Evolutionary conservation across 2,329 filamentous ascomycete species (phyloP).

Genomic region (Periconia sp.): DNA sequence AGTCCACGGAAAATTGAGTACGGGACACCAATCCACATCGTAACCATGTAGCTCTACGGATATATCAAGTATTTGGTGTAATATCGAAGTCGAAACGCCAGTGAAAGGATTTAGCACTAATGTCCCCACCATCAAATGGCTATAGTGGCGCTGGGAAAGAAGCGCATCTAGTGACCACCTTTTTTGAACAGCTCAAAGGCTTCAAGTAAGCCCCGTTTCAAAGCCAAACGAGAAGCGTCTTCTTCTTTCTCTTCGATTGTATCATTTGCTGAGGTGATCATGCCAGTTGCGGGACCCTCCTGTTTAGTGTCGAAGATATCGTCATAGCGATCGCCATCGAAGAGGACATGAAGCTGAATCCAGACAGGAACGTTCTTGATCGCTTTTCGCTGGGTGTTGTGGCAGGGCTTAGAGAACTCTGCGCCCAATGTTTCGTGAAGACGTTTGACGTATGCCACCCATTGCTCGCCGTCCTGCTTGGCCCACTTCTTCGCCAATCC

Average conservation of each 20-base stretch:
- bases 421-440: conserved; percentile 10
- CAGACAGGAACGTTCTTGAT: conserved; percentile 20
- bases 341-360: conserved; percentile 26
- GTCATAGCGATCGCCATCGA: conserved; percentile 23
- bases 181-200: conserved; percentile 23
- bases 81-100: too few species aligned
- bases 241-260: not conserved
- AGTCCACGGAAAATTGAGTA: too few species aligned
- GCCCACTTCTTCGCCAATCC: conserved; percentile 18
- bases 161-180: not conserved
- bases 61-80: not conserved
- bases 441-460: conserved; percentile 21
- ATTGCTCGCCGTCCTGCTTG: conserved; percentile 17
- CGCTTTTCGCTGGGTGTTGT: not conserved
- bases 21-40: too few species aligned
- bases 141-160: not conserved
- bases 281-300: not conserved
- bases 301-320: not conserved
- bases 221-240: not conserved
- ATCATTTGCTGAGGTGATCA: not conserved
- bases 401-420: conserved; percentile 12
- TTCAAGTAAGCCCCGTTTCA: conserved; percentile 12
- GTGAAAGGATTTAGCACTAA: too few species aligned
- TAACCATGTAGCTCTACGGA: too few species aligned
- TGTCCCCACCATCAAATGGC: too few species aligned